Base-by-base conservation (phyloP, 768 basidiomycete species). In the Termitomyces sp. region DNA sequence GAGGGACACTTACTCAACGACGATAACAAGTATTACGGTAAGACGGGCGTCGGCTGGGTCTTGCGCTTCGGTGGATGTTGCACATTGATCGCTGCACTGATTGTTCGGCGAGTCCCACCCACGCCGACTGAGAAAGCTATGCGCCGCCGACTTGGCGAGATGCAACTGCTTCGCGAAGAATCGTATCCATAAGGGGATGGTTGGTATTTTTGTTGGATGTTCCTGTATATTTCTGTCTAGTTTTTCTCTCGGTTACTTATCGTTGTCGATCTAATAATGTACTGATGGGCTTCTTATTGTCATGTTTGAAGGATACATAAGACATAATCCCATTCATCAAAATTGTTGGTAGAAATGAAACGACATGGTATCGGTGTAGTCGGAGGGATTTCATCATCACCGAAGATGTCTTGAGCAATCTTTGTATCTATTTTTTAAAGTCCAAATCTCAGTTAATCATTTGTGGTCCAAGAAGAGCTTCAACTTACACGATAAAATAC, bases 21-120 rank as follows among this genome's bases (percentile, higher is more conserved):
- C 24, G 77, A 80, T 39, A 76, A 75, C 57, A 84, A 83, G 13
- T 92, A 89, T 70, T 78, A 82, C 59, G 91, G 89, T 34, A 94
- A 93, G 76, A 88, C 86, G 55, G 95, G 95, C 36, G 93, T 97
- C 31, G 92, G 89, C 2, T 97, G 95, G 94, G 91, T 96, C 6
- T 74, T 98, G 57, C 86, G 94, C 18, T 96, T 96, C 66, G 95
- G 95, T 51, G 95, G 95, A 39, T 68, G 93, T 9, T 93, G 91
- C 70, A 86, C 95, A 0, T 73, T 97, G 75, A 83, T 87, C 37
- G 95, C 92, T 33, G 95, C 94, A 4, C 63, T 84, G 4, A 80
- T 91, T 63, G 88, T 89, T 33, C 86, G 91, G 50, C 85, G 81
- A 76, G 92, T 97, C 0, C 86, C 95, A 15, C 92, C 87, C 0